phyloP scores from a whole-genome alignment of 768 basidiomycete species.

The Leucocoprinus birnbaumii region DNA sequence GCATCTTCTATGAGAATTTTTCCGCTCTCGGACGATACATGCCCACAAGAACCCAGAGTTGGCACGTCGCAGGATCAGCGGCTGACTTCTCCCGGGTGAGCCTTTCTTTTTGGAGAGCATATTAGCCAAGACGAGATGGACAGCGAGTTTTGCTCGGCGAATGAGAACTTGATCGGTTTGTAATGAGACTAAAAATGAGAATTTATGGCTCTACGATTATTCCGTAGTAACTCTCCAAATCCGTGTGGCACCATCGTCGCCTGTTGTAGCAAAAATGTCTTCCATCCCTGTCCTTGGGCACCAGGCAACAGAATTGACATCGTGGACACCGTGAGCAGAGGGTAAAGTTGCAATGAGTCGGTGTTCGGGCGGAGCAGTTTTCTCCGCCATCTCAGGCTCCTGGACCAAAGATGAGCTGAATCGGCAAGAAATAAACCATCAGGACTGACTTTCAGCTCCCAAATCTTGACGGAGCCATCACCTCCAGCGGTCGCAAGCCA shows the following conservation, averaged over 20 bases:
- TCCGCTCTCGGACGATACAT: neutral
- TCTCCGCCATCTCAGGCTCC: constrained; percentile 23
- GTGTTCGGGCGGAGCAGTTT: constrained; percentile 25
- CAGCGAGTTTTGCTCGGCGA: no score
- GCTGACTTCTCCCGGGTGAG: no score
- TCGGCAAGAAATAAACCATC: neutral
- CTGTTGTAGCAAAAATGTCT: constrained; percentile 74
- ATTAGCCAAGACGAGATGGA: no score
- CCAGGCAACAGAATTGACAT: constrained; percentile 86
- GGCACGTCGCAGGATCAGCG: no score
- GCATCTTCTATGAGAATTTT: neutral
- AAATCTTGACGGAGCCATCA: constrained; percentile 82
- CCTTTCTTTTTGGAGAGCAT: no score
- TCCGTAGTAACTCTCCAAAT: constrained; percentile 58
- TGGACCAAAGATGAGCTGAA: constrained; percentile 9
- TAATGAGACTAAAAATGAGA: no score
- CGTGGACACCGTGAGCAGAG: constrained; percentile 77
- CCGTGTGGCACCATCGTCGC: constrained; percentile 80
- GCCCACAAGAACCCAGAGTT: no score
- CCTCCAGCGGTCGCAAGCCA: constrained; percentile 85
- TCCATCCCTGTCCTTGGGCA: constrained; percentile 65
- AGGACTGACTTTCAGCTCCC: constrained; percentile 62
- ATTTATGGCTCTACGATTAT: constrained; percentile 16
- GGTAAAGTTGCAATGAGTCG: constrained; percentile 55
- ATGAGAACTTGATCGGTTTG: no score